These are phyloP conservation scores for Ustilago shanxiensis DNA, from an alignment of 1,284 basidiomycete species.

Conservation along the genomic window DNA sequence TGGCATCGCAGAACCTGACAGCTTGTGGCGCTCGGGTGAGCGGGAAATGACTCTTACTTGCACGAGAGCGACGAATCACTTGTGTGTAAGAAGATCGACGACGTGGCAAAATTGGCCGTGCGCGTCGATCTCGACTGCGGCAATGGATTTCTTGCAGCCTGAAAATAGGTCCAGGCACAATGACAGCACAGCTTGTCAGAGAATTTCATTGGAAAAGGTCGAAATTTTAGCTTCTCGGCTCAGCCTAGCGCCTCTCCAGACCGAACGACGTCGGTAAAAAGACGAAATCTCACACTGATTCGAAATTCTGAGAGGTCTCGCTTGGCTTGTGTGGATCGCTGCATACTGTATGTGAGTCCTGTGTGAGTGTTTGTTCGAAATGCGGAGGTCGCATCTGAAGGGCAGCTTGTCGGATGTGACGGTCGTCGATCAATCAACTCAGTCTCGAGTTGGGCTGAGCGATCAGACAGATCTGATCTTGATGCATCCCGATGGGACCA, in stretches of 20 bases:
- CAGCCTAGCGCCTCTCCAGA: too few species aligned
- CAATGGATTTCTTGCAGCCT: neutral
- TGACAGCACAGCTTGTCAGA: neutral
- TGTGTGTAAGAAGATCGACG: neutral
- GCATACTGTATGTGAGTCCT: neutral
- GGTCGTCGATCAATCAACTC: neutral
- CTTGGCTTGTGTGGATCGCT: too few species aligned
- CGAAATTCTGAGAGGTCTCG: too few species aligned
- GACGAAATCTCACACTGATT: neutral
- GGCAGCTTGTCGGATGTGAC: slow-evolving; percentile 12
- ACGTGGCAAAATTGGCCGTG: neutral
- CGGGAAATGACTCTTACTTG: neutral
- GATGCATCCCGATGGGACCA: too few species aligned
- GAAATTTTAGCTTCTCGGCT: too few species aligned
- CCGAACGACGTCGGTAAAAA: neutral
- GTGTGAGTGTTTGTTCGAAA: neutral
- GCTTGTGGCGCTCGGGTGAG: neutral
- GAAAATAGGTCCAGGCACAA: slow-evolving; percentile 1
- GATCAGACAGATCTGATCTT: too few species aligned
- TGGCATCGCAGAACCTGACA: neutral
- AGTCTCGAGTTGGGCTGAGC: too few species aligned
- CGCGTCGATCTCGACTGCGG: slow-evolving; percentile 4
- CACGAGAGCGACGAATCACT: neutral
- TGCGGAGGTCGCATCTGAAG: neutral
- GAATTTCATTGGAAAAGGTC: neutral